A percentile compares a stretch with the other conserved stretches of the same genome.
phyloP scores from a whole-genome alignment of 1,284 basidiomycete species.

The Athelia psychrophila region DNA sequence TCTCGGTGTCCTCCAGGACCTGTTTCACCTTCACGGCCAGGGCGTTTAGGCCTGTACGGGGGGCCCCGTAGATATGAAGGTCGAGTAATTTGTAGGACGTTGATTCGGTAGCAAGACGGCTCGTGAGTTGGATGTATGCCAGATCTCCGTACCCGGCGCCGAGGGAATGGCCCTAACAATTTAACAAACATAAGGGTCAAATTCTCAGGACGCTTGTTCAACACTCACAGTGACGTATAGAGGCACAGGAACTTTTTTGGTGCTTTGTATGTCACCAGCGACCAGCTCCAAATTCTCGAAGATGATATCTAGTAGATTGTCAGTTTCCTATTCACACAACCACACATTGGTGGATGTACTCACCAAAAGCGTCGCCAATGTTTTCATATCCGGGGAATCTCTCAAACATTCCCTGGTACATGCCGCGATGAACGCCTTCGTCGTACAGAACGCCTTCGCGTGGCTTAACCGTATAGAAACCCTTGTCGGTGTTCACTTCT shows the following conservation, averaged over 20 bases:
- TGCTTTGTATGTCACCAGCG: neutral
- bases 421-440: neutral
- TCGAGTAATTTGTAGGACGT: neutral
- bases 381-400: neutral
- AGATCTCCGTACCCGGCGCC: neutral
- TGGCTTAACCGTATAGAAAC: neutral
- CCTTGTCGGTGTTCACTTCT: neutral
- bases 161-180: constrained; percentile 1
- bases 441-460: neutral
- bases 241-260: neutral
- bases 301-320: neutral
- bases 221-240: neutral
- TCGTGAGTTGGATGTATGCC: neutral
- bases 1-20: neutral
- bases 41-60: neutral
- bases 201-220: neutral
- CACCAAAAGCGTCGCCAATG: neutral
- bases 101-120: neutral
- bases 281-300: neutral
- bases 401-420: neutral
- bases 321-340: no score
- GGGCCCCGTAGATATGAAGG: neutral
- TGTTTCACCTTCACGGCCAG: neutral
- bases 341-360: neutral
- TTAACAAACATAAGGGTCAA: neutral